Evolutionary conservation across 1,284 basidiomycete genomes (phyloP), one percentile per base, ranked within the genome.

Genomic region (Mycosarcoma mackinlayi): DNA sequence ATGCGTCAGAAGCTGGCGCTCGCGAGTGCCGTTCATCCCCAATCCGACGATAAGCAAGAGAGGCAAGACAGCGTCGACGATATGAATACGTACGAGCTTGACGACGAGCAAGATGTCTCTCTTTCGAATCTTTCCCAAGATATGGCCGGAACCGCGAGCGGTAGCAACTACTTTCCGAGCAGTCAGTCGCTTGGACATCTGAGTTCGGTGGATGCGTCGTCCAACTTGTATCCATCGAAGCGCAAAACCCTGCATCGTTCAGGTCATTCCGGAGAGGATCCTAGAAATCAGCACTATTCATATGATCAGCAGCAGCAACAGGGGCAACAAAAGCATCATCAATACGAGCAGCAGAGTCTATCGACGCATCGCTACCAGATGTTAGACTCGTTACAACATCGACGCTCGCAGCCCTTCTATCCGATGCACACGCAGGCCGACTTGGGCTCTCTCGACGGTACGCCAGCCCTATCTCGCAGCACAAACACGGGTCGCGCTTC

Each of bases 51-150:
- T 3, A 57, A 41, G 45, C 42, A 54, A n/a, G 37, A 45, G 9
- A 13, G 7, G 0, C 28, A 51, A 4, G 51, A 59, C n/a, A 56
- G 55, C 6, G 33, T 50, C 21, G 59, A 68, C 24, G 47, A 55
- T 28, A 63, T 55, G 59, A 51, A 68, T 21, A 40, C 54, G 18
- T 63, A 63, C 39, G 65, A 68, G 41, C 59, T 68, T 39, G 54
- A 57, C 25, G 55, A 68, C 28, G 59, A 63, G n/a, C 38, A 49
- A 9, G 53, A 55, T 11, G 8, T 37, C 1, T 28, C 19, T 34
- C 51, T 52, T 28, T 46, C 59, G 10, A 37, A 41, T 0, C 35
- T 24, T 7, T 23, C 27, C 3, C 41, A 45, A 11, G 40, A 44
- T 5, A 24, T 40, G 6, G 23, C 10, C 21, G 46, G 28, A 10